phyloP scores from a whole-genome alignment of 768 basidiomycete genomes.

The Lentinula guzmanii region DNA sequence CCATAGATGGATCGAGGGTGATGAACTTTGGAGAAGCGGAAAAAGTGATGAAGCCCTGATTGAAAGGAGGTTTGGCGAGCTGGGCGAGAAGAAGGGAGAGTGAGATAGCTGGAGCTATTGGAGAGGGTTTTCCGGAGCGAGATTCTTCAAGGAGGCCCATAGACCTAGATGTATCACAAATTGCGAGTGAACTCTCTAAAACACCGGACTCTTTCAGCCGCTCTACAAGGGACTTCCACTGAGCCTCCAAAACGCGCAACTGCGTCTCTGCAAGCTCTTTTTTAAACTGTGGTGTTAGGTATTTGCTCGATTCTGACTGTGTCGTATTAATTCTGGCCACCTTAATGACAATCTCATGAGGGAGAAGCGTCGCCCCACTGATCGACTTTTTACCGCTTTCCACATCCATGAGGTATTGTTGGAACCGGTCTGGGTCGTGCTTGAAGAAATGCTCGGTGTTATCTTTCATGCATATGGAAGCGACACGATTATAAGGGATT shows the following conservation, averaged over 20 bases:
- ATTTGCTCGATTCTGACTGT: slow-evolving; percentile 10
- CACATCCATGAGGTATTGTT: slow-evolving; percentile 50
- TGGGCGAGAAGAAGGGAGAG: slow-evolving; percentile 63
- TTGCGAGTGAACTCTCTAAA: slow-evolving; percentile 57
- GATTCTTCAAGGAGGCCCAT: slow-evolving; percentile 40
- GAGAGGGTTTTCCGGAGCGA: slow-evolving; percentile 15
- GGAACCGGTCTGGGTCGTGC: slow-evolving; percentile 57
- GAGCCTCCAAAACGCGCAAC: slow-evolving; percentile 48
- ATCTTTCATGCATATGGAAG: slow-evolving; percentile 56
- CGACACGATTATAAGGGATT: slow-evolving; percentile 52
- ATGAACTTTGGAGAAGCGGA: slow-evolving; percentile 45
- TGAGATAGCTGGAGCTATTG: slow-evolving; percentile 58
- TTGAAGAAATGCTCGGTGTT: slow-evolving; percentile 49
- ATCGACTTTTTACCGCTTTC: slow-evolving; percentile 49
- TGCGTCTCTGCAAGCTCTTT: slow-evolving; percentile 26
- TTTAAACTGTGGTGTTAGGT: slow-evolving; percentile 17
- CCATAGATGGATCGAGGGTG: slow-evolving; percentile 33
- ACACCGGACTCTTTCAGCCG: slow-evolving; percentile 45
- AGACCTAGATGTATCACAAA: slow-evolving; percentile 73
- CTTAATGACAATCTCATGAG: slow-evolving; percentile 51
- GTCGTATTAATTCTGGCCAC: slow-evolving; percentile 15
- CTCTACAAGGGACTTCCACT: slow-evolving; percentile 59
- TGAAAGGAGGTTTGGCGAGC: slow-evolving; percentile 59
- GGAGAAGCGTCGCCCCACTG: slow-evolving; percentile 62
- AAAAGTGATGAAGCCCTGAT: slow-evolving; percentile 66